phyloP scores from a whole-genome alignment of 192 early-diverging fungal genomes.

The Podila minutissima region DNA sequence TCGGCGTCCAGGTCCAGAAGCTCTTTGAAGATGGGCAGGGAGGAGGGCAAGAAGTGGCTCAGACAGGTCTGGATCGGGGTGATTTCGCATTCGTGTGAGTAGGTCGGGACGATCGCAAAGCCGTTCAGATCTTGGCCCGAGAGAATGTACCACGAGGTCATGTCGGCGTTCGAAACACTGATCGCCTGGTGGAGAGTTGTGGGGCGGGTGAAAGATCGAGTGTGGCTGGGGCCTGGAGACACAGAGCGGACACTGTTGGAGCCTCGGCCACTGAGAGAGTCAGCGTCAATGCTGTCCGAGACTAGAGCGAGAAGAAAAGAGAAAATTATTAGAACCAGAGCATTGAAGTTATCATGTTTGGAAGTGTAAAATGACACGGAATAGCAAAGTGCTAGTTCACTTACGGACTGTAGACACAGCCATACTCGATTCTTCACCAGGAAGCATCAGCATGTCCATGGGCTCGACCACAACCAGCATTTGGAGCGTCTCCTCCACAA shows the following conservation, averaged over 20 bases:
- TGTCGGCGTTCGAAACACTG: constrained; percentile 39
- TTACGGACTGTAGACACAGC: constrained; percentile 31
- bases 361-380: neutral
- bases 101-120: constrained; percentile 39
- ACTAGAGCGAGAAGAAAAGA: constrained; percentile 7
- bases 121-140: constrained; percentile 48
- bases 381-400: neutral
- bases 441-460: constrained; percentile 51
- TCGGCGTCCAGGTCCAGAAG: constrained; percentile 38
- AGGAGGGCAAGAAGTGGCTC: constrained; percentile 27
- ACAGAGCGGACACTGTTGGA: constrained; percentile 41
- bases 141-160: constrained; percentile 48
- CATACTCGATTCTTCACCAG: constrained; percentile 42
- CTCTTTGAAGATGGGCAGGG: constrained; percentile 31
- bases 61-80: constrained; percentile 47
- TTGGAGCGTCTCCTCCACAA: constrained; percentile 39
- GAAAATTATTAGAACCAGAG: neutral
- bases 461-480: constrained; percentile 50
- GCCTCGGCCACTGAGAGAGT: constrained; percentile 21
- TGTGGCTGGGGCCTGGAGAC: constrained; percentile 18
- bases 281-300: constrained; percentile 39
- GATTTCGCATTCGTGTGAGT: constrained; percentile 42
- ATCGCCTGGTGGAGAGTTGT: constrained; percentile 34
- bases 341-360: neutral
- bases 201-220: constrained; percentile 4